phyloP scores from a whole-genome alignment of 2,329 filamentous ascomycete species.

The Xylariaceae sp. region DNA sequence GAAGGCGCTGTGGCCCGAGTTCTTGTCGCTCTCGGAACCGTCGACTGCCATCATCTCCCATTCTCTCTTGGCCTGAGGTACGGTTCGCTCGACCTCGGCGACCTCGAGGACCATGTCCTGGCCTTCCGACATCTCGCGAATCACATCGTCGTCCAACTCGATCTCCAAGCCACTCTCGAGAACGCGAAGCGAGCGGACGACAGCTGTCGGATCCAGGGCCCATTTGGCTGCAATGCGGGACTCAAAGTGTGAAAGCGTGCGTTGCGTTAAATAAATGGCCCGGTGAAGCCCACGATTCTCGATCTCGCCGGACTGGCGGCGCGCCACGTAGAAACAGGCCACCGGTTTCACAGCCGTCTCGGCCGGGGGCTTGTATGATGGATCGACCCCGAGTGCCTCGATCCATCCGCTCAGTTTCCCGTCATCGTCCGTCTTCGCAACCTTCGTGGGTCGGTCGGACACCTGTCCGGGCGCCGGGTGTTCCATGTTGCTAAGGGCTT shows the following conservation, averaged over 20 bases:
- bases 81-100: constrained; percentile 30
- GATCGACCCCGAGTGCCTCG: constrained; percentile 85
- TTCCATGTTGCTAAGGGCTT: constrained; percentile 47
- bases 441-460: constrained; percentile 45
- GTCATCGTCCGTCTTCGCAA: constrained; percentile 49
- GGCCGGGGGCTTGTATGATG: constrained; percentile 69
- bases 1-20: constrained; percentile 24
- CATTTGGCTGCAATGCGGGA: constrained; percentile 70
- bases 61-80: constrained; percentile 42
- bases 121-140: constrained; percentile 76
- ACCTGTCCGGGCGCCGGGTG: constrained; percentile 32
- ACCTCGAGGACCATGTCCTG: constrained; percentile 83
- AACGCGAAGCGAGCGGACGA: constrained; percentile 65
- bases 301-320: constrained; percentile 39
- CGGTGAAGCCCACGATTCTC: constrained; percentile 62
- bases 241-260: constrained; percentile 68
- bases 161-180: constrained; percentile 71
- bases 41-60: constrained; percentile 60
- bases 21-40: constrained; percentile 29
- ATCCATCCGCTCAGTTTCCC: constrained; percentile 75
- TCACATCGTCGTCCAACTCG: constrained; percentile 83
- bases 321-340: constrained; percentile 80
- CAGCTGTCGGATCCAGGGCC: constrained; percentile 63
- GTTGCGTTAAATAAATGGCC: constrained; percentile 76
- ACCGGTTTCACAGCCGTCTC: constrained; percentile 65